A percentile compares a stretch with the other conserved stretches of the same genome.
These are phyloP conservation scores for Pugionium dolabratum DNA, from an alignment of 345 rosid genomes.

Conservation along the genomic window DNA sequence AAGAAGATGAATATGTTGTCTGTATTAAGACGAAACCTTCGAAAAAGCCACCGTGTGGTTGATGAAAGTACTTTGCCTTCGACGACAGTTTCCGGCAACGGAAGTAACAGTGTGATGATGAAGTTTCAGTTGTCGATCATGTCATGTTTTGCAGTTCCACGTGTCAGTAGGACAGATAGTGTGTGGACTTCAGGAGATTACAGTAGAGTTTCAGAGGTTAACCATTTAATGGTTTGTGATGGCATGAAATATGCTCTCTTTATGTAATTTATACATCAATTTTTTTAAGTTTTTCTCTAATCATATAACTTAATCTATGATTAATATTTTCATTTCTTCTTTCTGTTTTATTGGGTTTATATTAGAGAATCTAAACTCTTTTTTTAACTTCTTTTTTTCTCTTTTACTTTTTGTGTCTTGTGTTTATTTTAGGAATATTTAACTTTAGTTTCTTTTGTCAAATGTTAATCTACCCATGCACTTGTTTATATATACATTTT, in stretches of 20 bases:
- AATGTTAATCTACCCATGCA: too few species aligned
- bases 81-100: slow-evolving; percentile 19
- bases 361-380: too few species aligned
- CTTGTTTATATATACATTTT: too few species aligned
- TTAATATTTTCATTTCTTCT: too few species aligned
- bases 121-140: slow-evolving; percentile 55
- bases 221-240: slow-evolving; percentile 85
- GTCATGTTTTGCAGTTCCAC: slow-evolving; percentile 76
- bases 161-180: slow-evolving; percentile 61
- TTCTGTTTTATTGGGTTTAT: too few species aligned
- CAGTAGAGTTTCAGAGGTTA: slow-evolving; percentile 65
- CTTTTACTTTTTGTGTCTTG: too few species aligned
- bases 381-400: too few species aligned
- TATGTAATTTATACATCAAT: slow-evolving; percentile 48
- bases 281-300: too few species aligned
- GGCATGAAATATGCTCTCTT: slow-evolving; percentile 94
- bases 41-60: slow-evolving; percentile 66
- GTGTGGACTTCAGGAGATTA: slow-evolving; percentile 75
- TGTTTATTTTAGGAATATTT: too few species aligned
- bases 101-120: slow-evolving; percentile 45
- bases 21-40: slow-evolving; percentile 48
- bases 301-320: too few species aligned
- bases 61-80: slow-evolving; percentile 58
- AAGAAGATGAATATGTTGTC: slow-evolving; percentile 47
- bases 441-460: too few species aligned